phyloP scores from a whole-genome alignment of 2,329 filamentous ascomycete genomes.

The Stenocarpella maydis region DNA sequence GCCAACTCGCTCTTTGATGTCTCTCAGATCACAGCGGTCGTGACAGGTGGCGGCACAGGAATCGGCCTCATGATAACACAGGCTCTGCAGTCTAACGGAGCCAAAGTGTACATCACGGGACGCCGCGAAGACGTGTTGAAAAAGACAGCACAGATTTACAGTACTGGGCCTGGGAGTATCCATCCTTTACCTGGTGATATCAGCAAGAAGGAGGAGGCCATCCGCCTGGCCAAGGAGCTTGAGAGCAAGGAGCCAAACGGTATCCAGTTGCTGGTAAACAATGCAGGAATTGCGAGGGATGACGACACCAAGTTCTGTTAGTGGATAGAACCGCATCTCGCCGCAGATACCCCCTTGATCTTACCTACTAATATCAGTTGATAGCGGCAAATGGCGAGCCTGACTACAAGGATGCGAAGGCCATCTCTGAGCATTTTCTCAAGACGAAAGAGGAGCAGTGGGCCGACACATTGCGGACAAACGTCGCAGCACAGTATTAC shows the following conservation, averaged over 20 bases:
- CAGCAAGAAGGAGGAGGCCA: conserved; percentile 54
- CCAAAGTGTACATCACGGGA: conserved; percentile 29
- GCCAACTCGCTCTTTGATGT: conserved; percentile 30
- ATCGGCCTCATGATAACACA: conserved; percentile 33
- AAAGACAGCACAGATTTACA: conserved; percentile 23
- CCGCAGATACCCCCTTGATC: no score
- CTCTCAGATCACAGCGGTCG: conserved; percentile 32
- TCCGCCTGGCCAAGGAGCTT: conserved; percentile 57
- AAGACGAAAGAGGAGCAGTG: conserved; percentile 55
- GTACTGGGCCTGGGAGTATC: conserved; percentile 23
- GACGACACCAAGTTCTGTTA: conserved; percentile 56
- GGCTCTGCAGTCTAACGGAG: conserved; percentile 31
- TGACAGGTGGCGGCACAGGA: conserved; percentile 30
- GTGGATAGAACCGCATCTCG: background rate
- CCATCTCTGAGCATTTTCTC: conserved; percentile 60
- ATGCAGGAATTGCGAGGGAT: conserved; percentile 61
- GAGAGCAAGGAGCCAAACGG: conserved; percentile 59
- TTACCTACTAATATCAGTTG: background rate
- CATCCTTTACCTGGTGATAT: conserved; percentile 24
- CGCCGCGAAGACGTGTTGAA: conserved; percentile 26
- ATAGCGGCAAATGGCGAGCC: conserved; percentile 50
- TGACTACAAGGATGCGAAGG: conserved; percentile 54
- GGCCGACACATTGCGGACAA: conserved; percentile 59
- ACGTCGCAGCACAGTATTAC: conserved; percentile 58
- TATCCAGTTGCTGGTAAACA: conserved; percentile 61